phyloP scores from a whole-genome alignment of 1,284 basidiomycete species.

The Melampsora larici-populina region DNA sequence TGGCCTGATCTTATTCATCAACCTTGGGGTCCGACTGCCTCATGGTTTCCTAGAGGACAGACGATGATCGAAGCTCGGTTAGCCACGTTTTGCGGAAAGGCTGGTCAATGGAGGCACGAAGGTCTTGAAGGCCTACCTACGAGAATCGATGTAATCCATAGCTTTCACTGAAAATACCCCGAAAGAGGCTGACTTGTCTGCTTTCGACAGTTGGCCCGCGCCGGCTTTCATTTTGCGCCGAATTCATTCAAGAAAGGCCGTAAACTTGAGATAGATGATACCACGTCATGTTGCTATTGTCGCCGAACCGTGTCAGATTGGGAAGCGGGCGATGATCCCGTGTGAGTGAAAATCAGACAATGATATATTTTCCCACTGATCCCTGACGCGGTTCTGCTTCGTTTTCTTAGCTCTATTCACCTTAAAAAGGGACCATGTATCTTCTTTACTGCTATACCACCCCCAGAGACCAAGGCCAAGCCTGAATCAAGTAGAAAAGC shows the following conservation, averaged over 20 bases:
- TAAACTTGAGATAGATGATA: slow-evolving; percentile 9
- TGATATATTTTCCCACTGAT: not conserved
- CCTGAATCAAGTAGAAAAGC: slow-evolving; percentile 12
- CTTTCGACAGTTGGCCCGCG: slow-evolving; percentile 12
- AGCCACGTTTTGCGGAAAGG: slow-evolving; percentile 24
- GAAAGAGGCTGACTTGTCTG: not conserved
- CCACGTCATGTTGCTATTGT: slow-evolving; percentile 38
- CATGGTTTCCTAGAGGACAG: slow-evolving; percentile 24
- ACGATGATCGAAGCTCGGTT: slow-evolving; percentile 18
- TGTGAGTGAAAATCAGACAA: not conserved
- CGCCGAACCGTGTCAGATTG: slow-evolving; percentile 29
- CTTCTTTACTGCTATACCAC: slow-evolving; percentile 23
- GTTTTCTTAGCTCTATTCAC: slow-evolving; percentile 22
- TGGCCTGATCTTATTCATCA: slow-evolving; percentile 26
- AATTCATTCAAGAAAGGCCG: slow-evolving; percentile 37
- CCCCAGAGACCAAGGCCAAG: slow-evolving; percentile 7
- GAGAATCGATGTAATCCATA: slow-evolving; percentile 17
- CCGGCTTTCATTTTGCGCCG: slow-evolving; percentile 33
- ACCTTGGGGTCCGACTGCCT: slow-evolving; percentile 6
- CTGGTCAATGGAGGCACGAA: slow-evolving; percentile 25
- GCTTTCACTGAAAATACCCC: not conserved
- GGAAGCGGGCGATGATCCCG: slow-evolving; percentile 36
- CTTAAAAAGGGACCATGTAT: slow-evolving; percentile 40
- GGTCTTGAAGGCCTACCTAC: slow-evolving; percentile 26
- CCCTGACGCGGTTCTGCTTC: not conserved